phyloP scores from a whole-genome alignment of 768 basidiomycete species.

The Phanerochaete sordida region DNA sequence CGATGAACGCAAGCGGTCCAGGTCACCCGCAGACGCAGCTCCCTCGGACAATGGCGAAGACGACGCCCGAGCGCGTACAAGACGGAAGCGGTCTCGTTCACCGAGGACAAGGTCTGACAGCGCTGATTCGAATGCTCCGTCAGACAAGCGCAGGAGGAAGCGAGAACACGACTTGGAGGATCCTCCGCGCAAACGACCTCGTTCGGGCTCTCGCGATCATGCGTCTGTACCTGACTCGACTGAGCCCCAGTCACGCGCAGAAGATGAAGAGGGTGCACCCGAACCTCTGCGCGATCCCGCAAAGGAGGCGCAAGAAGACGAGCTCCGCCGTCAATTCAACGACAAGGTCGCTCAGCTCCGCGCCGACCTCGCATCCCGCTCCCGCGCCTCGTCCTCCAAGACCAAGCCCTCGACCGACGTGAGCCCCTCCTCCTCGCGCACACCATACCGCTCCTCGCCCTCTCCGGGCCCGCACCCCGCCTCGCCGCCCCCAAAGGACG shows the following conservation, averaged over 20 bases:
- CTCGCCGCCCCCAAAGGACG: slow-evolving; percentile 25
- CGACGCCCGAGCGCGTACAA: not conserved
- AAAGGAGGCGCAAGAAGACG: not conserved
- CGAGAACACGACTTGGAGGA: not conserved
- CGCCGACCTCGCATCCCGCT: not conserved
- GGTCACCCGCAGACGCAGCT: not conserved
- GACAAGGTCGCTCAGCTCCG: slow-evolving; percentile 2
- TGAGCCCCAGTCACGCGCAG: not conserved
- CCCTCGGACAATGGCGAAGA: not conserved
- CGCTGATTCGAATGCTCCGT: not conserved
- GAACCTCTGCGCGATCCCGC: not conserved
- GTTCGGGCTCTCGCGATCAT: not conserved
- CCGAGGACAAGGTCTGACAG: not conserved
- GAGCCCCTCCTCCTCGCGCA: slow-evolving; percentile 19
- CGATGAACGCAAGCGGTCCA: not conserved
- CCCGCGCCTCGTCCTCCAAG: slow-evolving; percentile 3
- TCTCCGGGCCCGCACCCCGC: slow-evolving; percentile 21
- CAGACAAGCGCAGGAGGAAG: not conserved
- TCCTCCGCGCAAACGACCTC: not conserved
- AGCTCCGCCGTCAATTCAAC: not conserved
- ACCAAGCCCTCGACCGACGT: slow-evolving; percentile 2
- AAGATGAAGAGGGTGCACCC: not conserved
- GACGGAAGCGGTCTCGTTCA: not conserved
- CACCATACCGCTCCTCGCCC: slow-evolving; percentile 24
- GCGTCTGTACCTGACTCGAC: not conserved